phyloP scores from a whole-genome alignment of 148 eudicot genomes.

The Cornus florida region DNA sequence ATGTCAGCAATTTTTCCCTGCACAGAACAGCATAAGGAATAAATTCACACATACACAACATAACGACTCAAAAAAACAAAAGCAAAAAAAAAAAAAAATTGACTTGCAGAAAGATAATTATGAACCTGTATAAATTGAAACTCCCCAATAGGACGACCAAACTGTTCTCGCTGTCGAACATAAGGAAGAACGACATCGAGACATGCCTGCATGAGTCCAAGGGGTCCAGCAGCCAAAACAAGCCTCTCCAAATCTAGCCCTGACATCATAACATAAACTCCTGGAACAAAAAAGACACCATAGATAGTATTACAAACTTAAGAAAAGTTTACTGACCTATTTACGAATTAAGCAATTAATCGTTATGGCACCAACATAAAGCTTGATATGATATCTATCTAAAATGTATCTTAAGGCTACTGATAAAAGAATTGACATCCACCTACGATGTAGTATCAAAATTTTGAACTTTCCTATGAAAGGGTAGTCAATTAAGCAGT shows the following conservation, averaged over 20 bases:
- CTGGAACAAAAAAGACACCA: slow-evolving; percentile 34
- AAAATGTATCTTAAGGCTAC: too few relatives aligned
- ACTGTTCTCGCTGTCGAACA: slow-evolving; percentile 86
- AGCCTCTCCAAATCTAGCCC: slow-evolving; percentile 97
- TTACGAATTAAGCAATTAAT: too few relatives aligned
- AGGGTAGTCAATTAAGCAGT: not conserved
- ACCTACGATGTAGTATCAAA: too few relatives aligned
- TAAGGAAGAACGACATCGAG: slow-evolving; percentile 95
- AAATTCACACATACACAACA: not conserved
- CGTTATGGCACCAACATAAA: too few relatives aligned
- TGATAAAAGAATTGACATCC: too few relatives aligned
- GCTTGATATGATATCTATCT: too few relatives aligned
- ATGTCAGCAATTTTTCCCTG: slow-evolving; percentile 99
- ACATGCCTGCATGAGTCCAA: slow-evolving; percentile 97
- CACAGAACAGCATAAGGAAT: slow-evolving; percentile 1
- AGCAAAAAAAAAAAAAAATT: not conserved
- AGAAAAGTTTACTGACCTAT: too few relatives aligned
- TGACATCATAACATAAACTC: slow-evolving; percentile 99
- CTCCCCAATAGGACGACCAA: slow-evolving; percentile 96
- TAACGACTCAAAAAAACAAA: not conserved
- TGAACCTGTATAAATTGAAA: slow-evolving; percentile 94
- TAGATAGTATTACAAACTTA: too few relatives aligned
- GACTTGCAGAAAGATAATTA: not conserved
- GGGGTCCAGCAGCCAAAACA: slow-evolving; percentile 87
- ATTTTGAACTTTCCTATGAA: not conserved